Base-by-base conservation (phyloP, 257 asterid genomes). In the Fraxinus anomala region DNA sequence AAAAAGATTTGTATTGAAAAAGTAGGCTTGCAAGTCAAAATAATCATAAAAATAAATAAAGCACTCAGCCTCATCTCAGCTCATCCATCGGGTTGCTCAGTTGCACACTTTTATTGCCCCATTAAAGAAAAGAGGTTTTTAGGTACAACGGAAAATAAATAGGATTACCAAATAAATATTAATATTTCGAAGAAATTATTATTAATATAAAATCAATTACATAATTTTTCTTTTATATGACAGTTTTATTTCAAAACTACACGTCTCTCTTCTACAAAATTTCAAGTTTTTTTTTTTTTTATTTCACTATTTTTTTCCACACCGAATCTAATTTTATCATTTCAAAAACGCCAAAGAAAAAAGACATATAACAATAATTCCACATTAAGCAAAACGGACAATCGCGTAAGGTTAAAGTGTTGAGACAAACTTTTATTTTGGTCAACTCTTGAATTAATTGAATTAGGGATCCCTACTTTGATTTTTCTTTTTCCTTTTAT, bases 71-170 rank as follows among this genome's bases (percentile, higher is more conserved):
- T 74, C 21, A 83, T 78, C 75, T 84, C 79, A 79, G 77, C 81
- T 81, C 78, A 87, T 80, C 40, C 10, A 37, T 37, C 10, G 10
- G 83, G 86, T 89, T 80, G 89, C 82, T 86, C 10, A 6, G 40
- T 1, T 40, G 89, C 82, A 80, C 76, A 82, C 82, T 77, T 84
- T 86, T 72, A 87, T 81, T 83, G 81, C 80, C 81, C 79, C 88
- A 79, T 74, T 82, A 82, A 40, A 40, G 47, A 10, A 40, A 40
- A 79, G 24, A 70, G 68, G 59, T 47, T 14, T 56, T 37, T 37
- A 47, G n/a, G 14, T 17, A 23, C 17, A 0, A 4, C 6, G 13
- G 21, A 6, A 51, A 11, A 44, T 44, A 40, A 40, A 40, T 40
- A 40, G 3, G 47, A 1, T 12, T 3, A 3, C 19, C 19, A 44